A percentile compares a stretch with the other conserved stretches of the same genome.
phyloP scores from a whole-genome alignment of 2,329 filamentous ascomycete genomes.

The Talaromyces piceae region DNA sequence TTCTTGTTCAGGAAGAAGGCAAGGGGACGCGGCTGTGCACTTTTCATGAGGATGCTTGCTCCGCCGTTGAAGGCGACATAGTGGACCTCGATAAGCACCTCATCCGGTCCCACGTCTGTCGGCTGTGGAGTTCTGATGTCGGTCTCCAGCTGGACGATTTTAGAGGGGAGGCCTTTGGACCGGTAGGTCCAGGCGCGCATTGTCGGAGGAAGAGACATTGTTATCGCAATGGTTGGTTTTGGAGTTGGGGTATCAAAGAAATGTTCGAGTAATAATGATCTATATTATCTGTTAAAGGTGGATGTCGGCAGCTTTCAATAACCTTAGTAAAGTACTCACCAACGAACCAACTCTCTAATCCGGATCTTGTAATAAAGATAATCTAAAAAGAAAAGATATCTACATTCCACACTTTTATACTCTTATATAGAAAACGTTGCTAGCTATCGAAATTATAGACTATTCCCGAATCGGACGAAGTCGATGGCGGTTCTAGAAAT shows the following conservation, averaged over 20 bases:
- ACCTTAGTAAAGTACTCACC: no score
- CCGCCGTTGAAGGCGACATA: slow-evolving; percentile 3
- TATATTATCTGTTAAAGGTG: no score
- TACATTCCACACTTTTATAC: no score
- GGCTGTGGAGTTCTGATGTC: background rate
- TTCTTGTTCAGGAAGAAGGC: background rate
- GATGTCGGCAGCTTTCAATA: no score
- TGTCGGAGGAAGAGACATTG: background rate
- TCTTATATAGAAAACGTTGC: no score
- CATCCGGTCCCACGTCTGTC: background rate
- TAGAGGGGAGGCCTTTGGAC: background rate
- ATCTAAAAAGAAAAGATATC: no score
- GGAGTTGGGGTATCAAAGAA: background rate
- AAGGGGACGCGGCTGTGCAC: background rate
- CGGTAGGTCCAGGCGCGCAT: slow-evolving; percentile 7
- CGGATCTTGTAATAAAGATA: no score
- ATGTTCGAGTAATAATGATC: background rate
- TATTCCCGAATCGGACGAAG: no score
- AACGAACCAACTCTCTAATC: no score
- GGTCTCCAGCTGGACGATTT: background rate
- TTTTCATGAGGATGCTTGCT: background rate
- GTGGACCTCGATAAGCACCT: slow-evolving; percentile 1
- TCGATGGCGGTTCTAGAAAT: no score
- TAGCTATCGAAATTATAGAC: no score
- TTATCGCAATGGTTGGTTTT: background rate